Evolutionary conservation across 2,329 filamentous ascomycete genomes (phyloP), one percentile per base, ranked within the genome.

Genomic region (Monosporascus sp.): DNA sequence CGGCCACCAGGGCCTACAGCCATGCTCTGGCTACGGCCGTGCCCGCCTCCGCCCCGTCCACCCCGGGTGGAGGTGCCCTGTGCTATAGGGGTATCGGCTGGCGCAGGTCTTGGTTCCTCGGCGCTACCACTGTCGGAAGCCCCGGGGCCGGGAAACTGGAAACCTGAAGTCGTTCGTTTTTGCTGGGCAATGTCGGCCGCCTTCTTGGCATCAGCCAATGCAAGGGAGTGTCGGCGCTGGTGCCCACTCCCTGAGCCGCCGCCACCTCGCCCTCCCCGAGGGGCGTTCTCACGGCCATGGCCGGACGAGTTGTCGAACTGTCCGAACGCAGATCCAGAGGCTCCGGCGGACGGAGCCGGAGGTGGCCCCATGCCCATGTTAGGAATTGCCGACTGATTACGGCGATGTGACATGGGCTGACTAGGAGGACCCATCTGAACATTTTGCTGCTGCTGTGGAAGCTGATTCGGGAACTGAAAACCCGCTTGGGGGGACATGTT

Each of bases 161-260:
- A 99, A 53, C 86, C 91, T 58, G 89, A 91, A 56, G 92, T 91
- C 51, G 93, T 96, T 71, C 92, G 83, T 76, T 97, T 97, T 78
- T 96, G 93, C 74, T 99, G 94, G 48, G 94, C 94, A 58, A 96
- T 75, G 71, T 99, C 94, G 53, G 94, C 94, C 47, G 94, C 94
- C 76, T 97, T 97, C 75, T 96, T 97, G 48, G 94, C 94, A 72
- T 99, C 94, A 38, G 92, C 90, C 59, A 99, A 78, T 58, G 92
- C 94, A 59, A 99, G 79, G 20, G 94, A 99, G 74, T 99, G 94
- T 72, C 94, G 87, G 68, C 94, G 85, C 71, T 95, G 88, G 69
- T 99, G 94, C 56, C 93, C 93, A 64, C 85, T 82, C 54, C 81
- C 85, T 57, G 84, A 78, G 55, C 83, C 79, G 55, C 83, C 79